A percentile compares a stretch with the other conserved stretches of the same genome.
These are phyloP conservation scores for Chlamydomonas incerta DNA, from an alignment of 139 green algal genomes.

Conservation along the genomic window DNA sequence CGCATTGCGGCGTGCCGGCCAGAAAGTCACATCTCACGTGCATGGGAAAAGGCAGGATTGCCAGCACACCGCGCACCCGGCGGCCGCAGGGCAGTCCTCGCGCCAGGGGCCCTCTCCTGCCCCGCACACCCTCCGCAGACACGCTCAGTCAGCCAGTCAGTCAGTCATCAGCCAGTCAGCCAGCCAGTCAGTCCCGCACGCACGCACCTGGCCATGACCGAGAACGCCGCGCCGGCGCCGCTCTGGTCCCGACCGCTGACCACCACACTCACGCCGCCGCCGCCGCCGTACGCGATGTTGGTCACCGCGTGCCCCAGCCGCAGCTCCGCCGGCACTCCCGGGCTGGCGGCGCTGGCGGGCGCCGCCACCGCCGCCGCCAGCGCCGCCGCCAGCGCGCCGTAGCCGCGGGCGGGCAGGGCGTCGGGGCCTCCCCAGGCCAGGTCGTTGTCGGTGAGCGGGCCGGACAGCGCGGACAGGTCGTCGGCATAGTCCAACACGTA, in stretches of 20 bases:
- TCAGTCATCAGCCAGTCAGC: no score
- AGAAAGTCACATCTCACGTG: no score
- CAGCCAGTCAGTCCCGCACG: no score
- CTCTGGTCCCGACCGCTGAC: background rate
- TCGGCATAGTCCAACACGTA: constrained; percentile 8
- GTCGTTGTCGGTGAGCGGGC: background rate
- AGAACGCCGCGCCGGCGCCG: background rate
- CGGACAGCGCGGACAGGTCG: background rate
- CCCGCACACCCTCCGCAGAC: no score
- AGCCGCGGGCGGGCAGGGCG: constrained; percentile 2
- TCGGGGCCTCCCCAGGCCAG: background rate
- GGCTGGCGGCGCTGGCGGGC: no score
- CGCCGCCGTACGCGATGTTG: background rate
- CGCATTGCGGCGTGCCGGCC: no score
- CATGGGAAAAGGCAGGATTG: no score
- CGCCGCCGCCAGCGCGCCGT: background rate
- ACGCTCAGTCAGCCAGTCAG: no score
- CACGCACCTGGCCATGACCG: background rate
- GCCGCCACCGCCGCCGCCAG: background rate
- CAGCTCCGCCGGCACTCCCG: background rate
- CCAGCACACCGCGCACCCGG: no score
- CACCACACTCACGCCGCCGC: background rate
- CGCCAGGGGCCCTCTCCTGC: no score
- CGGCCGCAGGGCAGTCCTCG: no score
- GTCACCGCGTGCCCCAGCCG: background rate